Evolutionary conservation across 768 basidiomycete species (phyloP), one percentile per base, ranked within the genome.

Genomic region (Sistotremastrum suecicum): DNA sequence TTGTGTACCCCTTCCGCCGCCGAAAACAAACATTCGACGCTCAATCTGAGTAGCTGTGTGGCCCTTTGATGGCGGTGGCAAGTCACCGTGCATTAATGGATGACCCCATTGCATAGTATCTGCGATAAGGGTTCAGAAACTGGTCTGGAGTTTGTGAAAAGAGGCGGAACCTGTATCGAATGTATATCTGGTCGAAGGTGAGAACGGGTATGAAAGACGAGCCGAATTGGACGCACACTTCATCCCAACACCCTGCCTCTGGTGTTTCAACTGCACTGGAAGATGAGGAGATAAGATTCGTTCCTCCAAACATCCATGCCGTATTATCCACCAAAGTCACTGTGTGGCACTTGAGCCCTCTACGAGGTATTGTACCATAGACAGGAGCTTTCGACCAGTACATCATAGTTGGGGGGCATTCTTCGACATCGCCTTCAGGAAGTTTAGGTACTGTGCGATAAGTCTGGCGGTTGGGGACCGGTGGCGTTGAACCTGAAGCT

Each of bases 101-200:
- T 80, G 77, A 1, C 77, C 74, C 91, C 91, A 94, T 58, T 83
- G 78, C 75, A 92, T 83, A 28, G 84, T 88, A 60, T 91, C 87
- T 88, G 50, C 6, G 3, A 37, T 44, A 34, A 20, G 20, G 20
- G 20, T 20, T 20, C 20, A 20, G 20, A 20, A 31, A 5, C 34
- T 4, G 38, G 12, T 34, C 34, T 31, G 32, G 31, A 31, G 6
- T 28, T 12, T 3, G 20, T 20, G 20, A 20, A 34, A 9, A 40
- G 8, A 43, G 11, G 6, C 49, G 64, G 38, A 40, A 84, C 87
- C 88, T 1, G 75, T 83, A 58, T 94, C 88, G 53, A 91, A 88
- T 52, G 79, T 86, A 20, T 20, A 41, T 33, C 3, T 1, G 5
- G 34, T 34, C 5, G 44, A 7, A 35, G 10, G 1, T 20, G 20